Evolutionary conservation across 2,329 filamentous ascomycete genomes (phyloP).

Genomic region (Sarocladiaceae sp.): DNA sequence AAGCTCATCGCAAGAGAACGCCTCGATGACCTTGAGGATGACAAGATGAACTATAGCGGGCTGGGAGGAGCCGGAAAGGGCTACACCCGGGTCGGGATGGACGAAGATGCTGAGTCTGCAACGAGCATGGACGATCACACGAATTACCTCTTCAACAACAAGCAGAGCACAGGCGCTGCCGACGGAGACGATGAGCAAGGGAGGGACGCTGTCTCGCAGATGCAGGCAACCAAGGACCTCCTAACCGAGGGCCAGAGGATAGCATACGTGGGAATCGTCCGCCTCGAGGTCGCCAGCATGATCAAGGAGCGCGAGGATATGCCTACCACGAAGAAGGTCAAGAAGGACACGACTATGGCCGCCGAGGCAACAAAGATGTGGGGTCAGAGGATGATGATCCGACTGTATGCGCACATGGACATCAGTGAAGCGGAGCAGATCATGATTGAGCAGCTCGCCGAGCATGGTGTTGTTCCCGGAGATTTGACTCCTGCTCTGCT

Average conservation of each 20-base stretch:
- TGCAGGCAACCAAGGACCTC: constrained; percentile 92
- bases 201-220: constrained; percentile 78
- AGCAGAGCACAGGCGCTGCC: constrained; percentile 46
- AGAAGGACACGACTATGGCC: constrained; percentile 64
- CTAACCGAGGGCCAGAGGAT: constrained; percentile 93
- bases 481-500: constrained; percentile 84
- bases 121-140: constrained; percentile 98
- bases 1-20: constrained; percentile 78
- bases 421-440: constrained; percentile 86
- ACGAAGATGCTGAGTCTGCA: constrained; percentile 88
- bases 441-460: constrained; percentile 96
- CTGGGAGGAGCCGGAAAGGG: constrained; percentile 89
- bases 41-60: constrained; percentile 62
- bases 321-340: constrained; percentile 57
- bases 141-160: constrained; percentile 78
- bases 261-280: constrained; percentile 87
- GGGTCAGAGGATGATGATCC: constrained; percentile 97
- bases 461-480: constrained; percentile 79
- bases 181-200: constrained; percentile 78
- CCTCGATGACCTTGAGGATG: constrained; percentile 63
- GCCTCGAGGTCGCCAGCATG: constrained; percentile 75
- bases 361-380: constrained; percentile 86
- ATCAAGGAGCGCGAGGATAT: constrained; percentile 59
- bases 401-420: constrained; percentile 93
- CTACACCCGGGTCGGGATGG: constrained; percentile 89